phyloP scores from a whole-genome alignment of 495 filamentous ascomycete genomes.

The Evansstolkia leycettana region DNA sequence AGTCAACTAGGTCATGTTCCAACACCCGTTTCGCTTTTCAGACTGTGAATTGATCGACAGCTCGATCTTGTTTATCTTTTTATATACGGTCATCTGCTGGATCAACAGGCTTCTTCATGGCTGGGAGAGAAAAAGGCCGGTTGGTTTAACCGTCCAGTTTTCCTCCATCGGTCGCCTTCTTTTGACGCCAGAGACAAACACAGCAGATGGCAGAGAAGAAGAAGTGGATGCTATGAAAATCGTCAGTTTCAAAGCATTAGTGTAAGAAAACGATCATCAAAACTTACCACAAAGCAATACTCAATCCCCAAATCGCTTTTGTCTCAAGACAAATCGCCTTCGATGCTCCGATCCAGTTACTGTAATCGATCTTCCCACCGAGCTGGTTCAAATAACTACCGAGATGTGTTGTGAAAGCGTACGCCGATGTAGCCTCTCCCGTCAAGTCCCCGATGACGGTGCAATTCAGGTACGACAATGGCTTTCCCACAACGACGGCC shows the following conservation, averaged over 20 bases:
- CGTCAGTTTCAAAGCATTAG: background rate
- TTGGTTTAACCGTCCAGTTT: slow-evolving; percentile 8
- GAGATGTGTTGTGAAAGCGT: slow-evolving; percentile 33
- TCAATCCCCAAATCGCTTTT: slow-evolving; percentile 82
- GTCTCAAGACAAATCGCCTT: slow-evolving; percentile 70
- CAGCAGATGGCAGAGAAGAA: slow-evolving; percentile 49
- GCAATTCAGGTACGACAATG: slow-evolving; percentile 69
- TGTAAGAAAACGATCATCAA: background rate
- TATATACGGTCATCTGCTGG: too few relatives aligned
- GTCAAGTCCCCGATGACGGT: slow-evolving; percentile 31
- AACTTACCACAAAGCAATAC: slow-evolving; percentile 64
- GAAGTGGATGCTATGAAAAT: slow-evolving; percentile 48
- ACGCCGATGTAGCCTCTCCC: slow-evolving; percentile 23
- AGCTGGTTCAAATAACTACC: slow-evolving; percentile 24
- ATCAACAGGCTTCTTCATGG: too few relatives aligned
- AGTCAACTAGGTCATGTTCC: too few relatives aligned
- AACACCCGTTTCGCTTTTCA: too few relatives aligned
- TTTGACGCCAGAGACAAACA: slow-evolving; percentile 45
- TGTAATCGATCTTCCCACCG: slow-evolving; percentile 39
- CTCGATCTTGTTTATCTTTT: too few relatives aligned
- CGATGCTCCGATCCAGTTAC: slow-evolving; percentile 49
- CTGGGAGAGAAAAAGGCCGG: too few relatives aligned
- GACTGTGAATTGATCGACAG: too few relatives aligned
- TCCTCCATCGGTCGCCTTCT: slow-evolving; percentile 20
- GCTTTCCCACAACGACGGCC: slow-evolving; percentile 63